phyloP scores from a whole-genome alignment of 2,329 filamentous ascomycete genomes.

The Tympanopsis confertula region DNA sequence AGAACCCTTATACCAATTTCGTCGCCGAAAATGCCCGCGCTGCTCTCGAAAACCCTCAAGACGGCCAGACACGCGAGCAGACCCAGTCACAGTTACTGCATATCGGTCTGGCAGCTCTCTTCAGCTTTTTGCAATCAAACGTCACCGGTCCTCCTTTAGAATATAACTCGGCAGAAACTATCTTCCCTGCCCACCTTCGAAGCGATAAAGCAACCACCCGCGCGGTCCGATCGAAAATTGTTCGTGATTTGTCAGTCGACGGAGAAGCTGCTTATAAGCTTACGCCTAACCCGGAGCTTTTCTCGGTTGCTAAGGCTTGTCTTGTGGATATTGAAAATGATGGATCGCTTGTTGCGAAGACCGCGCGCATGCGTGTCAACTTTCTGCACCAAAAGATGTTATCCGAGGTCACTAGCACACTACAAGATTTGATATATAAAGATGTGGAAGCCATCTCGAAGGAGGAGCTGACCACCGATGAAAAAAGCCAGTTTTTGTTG shows the following conservation, averaged over 20 bases:
- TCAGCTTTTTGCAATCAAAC: constrained; percentile 52
- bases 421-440: constrained; percentile 44
- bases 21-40: background rate
- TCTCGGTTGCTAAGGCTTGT: background rate
- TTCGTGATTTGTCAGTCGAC: background rate
- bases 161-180: background rate
- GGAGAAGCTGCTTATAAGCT: constrained; percentile 1
- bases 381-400: constrained; percentile 54
- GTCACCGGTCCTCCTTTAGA: constrained; percentile 54
- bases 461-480: constrained; percentile 1
- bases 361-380: constrained; percentile 34
- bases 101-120: constrained; percentile 45
- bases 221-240: background rate
- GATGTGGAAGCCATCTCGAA: constrained; percentile 30
- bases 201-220: background rate
- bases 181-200: background rate
- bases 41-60: background rate
- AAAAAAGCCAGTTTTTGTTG: constrained; percentile 37
- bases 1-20: background rate
- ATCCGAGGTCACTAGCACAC: constrained; percentile 42
- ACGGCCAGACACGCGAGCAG: background rate
- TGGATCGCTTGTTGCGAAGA: constrained; percentile 6
- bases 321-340: constrained; percentile 3
- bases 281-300: background rate
- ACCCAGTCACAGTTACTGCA: constrained; percentile 18